Conservation (phyloP, 1,284 basidiomycete species). For the Moniliella sp. region DNA sequence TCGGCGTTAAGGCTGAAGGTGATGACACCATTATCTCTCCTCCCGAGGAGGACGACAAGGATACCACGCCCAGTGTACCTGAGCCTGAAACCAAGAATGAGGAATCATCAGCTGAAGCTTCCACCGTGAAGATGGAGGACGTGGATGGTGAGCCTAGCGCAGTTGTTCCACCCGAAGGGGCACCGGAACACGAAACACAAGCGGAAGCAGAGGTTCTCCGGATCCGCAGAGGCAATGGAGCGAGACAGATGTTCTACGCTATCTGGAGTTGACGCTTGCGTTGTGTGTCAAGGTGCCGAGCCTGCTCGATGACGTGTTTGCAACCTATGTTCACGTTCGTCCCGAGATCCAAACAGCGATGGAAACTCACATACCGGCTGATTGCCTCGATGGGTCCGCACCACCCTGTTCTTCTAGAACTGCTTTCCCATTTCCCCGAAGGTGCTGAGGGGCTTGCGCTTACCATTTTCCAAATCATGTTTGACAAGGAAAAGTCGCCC, state of each 20-base stretch:
- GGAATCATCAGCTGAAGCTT: not conserved
- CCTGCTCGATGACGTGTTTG: slow-evolving; percentile 44
- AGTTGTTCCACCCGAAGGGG: not conserved
- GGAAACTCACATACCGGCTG: slow-evolving; percentile 61
- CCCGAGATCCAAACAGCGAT: slow-evolving; percentile 59
- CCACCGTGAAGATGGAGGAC: too few relatives aligned
- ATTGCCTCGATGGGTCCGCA: slow-evolving; percentile 69
- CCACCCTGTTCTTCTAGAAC: slow-evolving; percentile 59
- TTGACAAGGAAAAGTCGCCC: slow-evolving; percentile 54
- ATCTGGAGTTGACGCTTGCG: slow-evolving; percentile 28
- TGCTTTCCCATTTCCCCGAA: slow-evolving; percentile 60
- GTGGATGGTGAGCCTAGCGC: not conserved
- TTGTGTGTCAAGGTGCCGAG: slow-evolving; percentile 28
- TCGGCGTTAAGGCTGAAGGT: slow-evolving; percentile 5
- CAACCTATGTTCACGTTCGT: slow-evolving; percentile 63
- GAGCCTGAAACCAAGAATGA: not conserved
- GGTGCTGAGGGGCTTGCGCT: slow-evolving; percentile 79
- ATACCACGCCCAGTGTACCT: not conserved
- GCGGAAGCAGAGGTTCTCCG: not conserved
- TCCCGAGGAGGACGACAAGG: slow-evolving; percentile 1
- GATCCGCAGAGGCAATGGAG: slow-evolving; percentile 1
- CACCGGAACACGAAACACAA: not conserved
- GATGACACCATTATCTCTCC: too few relatives aligned
- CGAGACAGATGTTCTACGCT: slow-evolving; percentile 23
- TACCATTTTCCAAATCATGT: slow-evolving; percentile 68